These are phyloP conservation scores for Amanita thiersii DNA, from an alignment of 768 basidiomycete species.

Conservation along the genomic window DNA sequence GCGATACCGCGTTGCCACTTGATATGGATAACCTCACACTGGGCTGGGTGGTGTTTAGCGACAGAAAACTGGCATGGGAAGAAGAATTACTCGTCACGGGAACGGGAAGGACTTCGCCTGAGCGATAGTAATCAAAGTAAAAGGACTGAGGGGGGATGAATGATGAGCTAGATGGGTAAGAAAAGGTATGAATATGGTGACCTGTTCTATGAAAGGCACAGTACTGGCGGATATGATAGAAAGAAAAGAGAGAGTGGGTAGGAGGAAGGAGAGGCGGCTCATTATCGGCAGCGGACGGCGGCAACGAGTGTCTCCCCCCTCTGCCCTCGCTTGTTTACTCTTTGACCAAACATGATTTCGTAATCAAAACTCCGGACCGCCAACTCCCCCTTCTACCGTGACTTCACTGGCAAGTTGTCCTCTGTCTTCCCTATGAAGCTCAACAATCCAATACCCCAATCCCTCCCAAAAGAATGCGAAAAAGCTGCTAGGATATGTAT, in stretches of 20 bases:
- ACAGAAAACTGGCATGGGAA: not conserved
- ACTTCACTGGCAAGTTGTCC: not conserved
- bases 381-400: not conserved
- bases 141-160: constrained; percentile 24
- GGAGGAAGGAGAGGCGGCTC: no score
- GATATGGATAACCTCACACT: constrained; percentile 36
- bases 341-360: no score
- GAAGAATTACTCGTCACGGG: constrained; percentile 28
- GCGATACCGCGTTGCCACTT: constrained; percentile 31
- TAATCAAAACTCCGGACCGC: not conserved
- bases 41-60: constrained; percentile 20
- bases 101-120: constrained; percentile 26
- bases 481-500: constrained; percentile 86
- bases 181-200: no score
- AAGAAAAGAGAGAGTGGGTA: no score
- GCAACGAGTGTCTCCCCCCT: no score
- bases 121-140: constrained; percentile 32
- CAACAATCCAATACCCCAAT: constrained; percentile 42
- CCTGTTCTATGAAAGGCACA: not conserved
- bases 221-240: no score
- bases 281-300: no score
- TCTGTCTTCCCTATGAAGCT: constrained; percentile 30
- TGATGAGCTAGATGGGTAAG: no score
- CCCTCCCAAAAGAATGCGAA: constrained; percentile 72
- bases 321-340: no score